Evolutionary conservation across 257 asterid species (phyloP).

Genomic region (Solanum verrucosum): DNA sequence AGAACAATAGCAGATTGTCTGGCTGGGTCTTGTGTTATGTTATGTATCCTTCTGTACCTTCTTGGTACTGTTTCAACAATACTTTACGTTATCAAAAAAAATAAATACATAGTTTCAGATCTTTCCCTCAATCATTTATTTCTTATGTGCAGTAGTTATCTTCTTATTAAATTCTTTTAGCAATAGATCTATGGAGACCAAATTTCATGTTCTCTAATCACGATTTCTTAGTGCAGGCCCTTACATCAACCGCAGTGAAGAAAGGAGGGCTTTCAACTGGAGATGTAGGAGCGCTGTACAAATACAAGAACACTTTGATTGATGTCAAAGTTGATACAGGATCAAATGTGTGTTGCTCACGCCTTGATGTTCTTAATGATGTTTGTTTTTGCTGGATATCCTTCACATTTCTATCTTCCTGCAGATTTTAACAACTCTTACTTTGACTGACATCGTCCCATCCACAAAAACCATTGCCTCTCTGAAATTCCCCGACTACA

Average conservation of each 20-base stretch:
- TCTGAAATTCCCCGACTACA: slow-evolving; percentile 59
- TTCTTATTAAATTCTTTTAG: not conserved
- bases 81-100: not conserved
- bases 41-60: not conserved
- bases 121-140: not conserved
- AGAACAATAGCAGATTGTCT: not conserved
- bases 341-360: slow-evolving; percentile 49
- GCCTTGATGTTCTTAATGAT: not conserved
- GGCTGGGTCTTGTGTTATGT: not conserved
- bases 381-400: slow-evolving; percentile 4
- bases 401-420: slow-evolving; percentile 1
- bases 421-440: slow-evolving; percentile 57
- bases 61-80: not conserved
- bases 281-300: slow-evolving; percentile 64
- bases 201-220: not conserved
- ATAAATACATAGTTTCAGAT: not conserved
- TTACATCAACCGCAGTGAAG: slow-evolving; percentile 68
- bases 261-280: slow-evolving; percentile 83
- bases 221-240: slow-evolving; percentile 37
- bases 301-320: slow-evolving; percentile 42
- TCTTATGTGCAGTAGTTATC: not conserved
- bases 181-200: not conserved
- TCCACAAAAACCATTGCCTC: slow-evolving; percentile 67
- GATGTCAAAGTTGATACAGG: slow-evolving; percentile 90
- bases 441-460: slow-evolving; percentile 50